Conservation (phyloP, 2,329 filamentous ascomycete genomes). For the Daldinia sp. region DNA sequence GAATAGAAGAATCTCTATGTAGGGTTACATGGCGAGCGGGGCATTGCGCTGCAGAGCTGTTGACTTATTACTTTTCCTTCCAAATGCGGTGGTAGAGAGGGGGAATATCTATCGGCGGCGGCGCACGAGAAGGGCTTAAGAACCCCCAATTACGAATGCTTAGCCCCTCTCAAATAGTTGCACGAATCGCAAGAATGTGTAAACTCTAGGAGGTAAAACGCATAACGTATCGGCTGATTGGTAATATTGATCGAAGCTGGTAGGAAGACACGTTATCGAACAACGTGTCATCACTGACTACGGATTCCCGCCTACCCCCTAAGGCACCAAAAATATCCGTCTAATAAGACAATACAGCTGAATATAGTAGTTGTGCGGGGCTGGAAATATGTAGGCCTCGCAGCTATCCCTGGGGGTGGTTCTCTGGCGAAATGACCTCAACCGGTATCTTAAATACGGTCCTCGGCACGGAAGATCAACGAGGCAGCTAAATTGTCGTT, state of each 20-base stretch:
- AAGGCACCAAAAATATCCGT: slow-evolving; percentile 15
- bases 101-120: slow-evolving; percentile 29
- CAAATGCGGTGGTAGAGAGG: slow-evolving; percentile 27
- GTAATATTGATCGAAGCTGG: slow-evolving; percentile 22
- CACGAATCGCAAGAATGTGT: slow-evolving; percentile 16
- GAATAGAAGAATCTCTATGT: slow-evolving; percentile 10
- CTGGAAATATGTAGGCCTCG: slow-evolving; percentile 5
- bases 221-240: slow-evolving; percentile 26
- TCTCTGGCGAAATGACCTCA: slow-evolving; percentile 10
- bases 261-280: slow-evolving; percentile 29
- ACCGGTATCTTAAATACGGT: slow-evolving; percentile 4
- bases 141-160: slow-evolving; percentile 5
- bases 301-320: slow-evolving; percentile 18
- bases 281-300: slow-evolving; percentile 32
- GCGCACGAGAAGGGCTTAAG: slow-evolving; percentile 26
- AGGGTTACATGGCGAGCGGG: slow-evolving; percentile 37
- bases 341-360: slow-evolving; percentile 16
- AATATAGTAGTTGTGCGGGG: slow-evolving; percentile 19
- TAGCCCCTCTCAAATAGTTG: slow-evolving; percentile 29
- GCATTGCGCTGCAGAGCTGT: slow-evolving; percentile 26
- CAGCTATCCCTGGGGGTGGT: slow-evolving; percentile 3
- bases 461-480: slow-evolving; percentile 11
- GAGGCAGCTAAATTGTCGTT: neutral
- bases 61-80: slow-evolving; percentile 31
- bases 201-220: slow-evolving; percentile 17